Conservation (phyloP, 2,329 filamentous ascomycete species). For the Fusarium scirpi region DNA sequence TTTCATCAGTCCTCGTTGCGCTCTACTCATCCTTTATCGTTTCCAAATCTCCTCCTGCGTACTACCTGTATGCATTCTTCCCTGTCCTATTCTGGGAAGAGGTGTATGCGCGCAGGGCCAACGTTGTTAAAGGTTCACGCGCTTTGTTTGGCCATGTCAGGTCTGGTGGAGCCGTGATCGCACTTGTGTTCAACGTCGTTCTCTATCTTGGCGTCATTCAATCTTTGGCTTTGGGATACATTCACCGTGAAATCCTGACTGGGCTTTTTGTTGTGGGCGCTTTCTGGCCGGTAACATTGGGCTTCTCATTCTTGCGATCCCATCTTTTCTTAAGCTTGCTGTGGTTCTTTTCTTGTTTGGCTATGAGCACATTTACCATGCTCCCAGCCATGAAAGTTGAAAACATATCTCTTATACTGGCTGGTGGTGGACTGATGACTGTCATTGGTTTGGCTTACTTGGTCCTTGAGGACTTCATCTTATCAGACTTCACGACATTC, state of each 20-base stretch:
- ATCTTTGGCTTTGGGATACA: constrained; percentile 90
- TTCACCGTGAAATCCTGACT: constrained; percentile 88
- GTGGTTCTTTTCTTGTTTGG: constrained; percentile 81
- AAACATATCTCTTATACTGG: constrained; percentile 79
- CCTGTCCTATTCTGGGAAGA: constrained; percentile 98
- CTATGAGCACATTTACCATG: constrained; percentile 92
- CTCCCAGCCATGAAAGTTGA: constrained; percentile 89
- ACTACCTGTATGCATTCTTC: constrained; percentile 93
- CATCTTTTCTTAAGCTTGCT: constrained; percentile 73
- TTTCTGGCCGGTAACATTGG: constrained; percentile 83
- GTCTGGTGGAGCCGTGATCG: constrained; percentile 67
- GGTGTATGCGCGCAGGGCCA: constrained; percentile 81
- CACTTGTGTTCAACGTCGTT: constrained; percentile 72
- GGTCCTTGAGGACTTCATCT: constrained; percentile 75
- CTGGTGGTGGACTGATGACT: constrained; percentile 84
- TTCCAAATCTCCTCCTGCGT: constrained; percentile 83
- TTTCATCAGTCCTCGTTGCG: constrained; percentile 79
- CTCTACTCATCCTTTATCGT: constrained; percentile 84
- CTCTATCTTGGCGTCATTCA: constrained; percentile 81
- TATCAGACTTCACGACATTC: constrained; percentile 58
- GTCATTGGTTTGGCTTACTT: constrained; percentile 82
- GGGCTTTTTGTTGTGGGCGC: constrained; percentile 80
- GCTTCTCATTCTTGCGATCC: constrained; percentile 75
- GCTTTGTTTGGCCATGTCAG: constrained; percentile 77
- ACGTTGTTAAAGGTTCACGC: constrained; percentile 73